Percentiles rank a stretch among this genome's conserved stretches.
phyloP scores from a whole-genome alignment of 768 basidiomycete genomes.

The Tremella fuciformis region DNA sequence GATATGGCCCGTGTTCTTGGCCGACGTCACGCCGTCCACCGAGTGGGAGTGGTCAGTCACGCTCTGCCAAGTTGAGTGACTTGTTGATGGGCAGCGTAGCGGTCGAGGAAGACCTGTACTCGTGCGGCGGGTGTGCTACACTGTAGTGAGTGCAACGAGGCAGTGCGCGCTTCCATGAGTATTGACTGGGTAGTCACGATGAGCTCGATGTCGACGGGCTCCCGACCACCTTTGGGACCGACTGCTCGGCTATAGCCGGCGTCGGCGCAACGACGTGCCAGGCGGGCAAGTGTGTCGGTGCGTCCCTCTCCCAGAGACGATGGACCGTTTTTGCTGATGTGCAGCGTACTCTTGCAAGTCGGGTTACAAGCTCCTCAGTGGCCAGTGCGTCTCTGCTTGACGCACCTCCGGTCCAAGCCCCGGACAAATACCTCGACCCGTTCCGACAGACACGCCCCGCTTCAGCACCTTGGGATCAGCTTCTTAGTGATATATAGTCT shows the following conservation, averaged over 20 bases:
- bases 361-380: too few species aligned
- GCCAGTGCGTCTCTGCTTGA: too few species aligned
- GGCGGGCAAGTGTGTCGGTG: conserved; percentile 5
- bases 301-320: not conserved
- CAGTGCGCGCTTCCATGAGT: not conserved
- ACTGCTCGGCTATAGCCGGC: conserved; percentile 25
- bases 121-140: conserved; percentile 30
- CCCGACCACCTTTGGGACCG: conserved; percentile 9
- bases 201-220: not conserved
- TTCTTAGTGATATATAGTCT: too few species aligned
- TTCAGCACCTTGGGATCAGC: too few species aligned
- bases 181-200: not conserved
- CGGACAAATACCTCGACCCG: too few species aligned
- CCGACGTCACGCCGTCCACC: not conserved
- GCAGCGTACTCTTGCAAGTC: too few species aligned
- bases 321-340: too few species aligned
- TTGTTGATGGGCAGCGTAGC: conserved; percentile 15
- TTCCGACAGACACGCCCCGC: too few species aligned
- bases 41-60: conserved; percentile 26
- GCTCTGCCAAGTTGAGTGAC: not conserved
- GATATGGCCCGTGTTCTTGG: conserved; percentile 5
- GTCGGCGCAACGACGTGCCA: not conserved
- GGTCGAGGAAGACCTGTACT: conserved; percentile 25
- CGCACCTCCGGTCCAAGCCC: too few species aligned
- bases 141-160: conserved; percentile 16